Percentiles rank a stretch among this genome's conserved stretches.
phyloP scores from a whole-genome alignment of 768 basidiomycete species.

The Kwoniella sp. region DNA sequence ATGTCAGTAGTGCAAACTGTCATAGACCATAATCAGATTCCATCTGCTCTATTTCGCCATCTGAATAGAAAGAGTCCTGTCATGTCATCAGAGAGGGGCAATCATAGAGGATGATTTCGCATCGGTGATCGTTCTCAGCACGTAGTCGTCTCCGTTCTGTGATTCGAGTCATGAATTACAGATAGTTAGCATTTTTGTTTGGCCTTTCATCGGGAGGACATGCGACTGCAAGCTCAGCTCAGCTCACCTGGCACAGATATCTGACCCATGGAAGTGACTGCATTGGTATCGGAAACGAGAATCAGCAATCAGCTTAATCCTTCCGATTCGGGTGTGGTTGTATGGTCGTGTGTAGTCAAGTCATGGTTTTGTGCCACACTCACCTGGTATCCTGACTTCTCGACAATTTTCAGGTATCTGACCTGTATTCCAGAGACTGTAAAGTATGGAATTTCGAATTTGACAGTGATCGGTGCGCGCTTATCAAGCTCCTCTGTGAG shows the following conservation, averaged over 20 bases:
- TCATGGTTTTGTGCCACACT: no score
- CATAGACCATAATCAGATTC: not conserved
- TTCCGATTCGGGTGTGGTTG: no score
- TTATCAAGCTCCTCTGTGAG: slow-evolving; percentile 72
- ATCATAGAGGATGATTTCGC: slow-evolving; percentile 52
- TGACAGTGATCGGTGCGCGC: slow-evolving; percentile 91
- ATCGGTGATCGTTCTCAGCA: slow-evolving; percentile 54
- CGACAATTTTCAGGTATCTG: slow-evolving; percentile 95
- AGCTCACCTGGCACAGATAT: slow-evolving; percentile 72
- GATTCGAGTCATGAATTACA: no score
- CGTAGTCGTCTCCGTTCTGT: slow-evolving; percentile 58
- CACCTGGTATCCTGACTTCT: slow-evolving; percentile 83
- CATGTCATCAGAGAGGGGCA: not conserved
- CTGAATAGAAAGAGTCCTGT: not conserved
- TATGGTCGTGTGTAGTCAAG: no score
- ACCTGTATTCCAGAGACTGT: slow-evolving; percentile 99
- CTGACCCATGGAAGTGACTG: slow-evolving; percentile 79
- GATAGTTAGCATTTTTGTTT: no score
- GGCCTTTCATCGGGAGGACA: no score
- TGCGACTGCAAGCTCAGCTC: no score
- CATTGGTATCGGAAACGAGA: no score
- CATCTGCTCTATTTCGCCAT: no score
- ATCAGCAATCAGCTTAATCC: no score
- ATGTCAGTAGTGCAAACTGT: no score
- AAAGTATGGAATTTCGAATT: slow-evolving; percentile 98